Conservation (phyloP, 495 filamentous ascomycete genomes). For the Penicillium chermesinum region DNA sequence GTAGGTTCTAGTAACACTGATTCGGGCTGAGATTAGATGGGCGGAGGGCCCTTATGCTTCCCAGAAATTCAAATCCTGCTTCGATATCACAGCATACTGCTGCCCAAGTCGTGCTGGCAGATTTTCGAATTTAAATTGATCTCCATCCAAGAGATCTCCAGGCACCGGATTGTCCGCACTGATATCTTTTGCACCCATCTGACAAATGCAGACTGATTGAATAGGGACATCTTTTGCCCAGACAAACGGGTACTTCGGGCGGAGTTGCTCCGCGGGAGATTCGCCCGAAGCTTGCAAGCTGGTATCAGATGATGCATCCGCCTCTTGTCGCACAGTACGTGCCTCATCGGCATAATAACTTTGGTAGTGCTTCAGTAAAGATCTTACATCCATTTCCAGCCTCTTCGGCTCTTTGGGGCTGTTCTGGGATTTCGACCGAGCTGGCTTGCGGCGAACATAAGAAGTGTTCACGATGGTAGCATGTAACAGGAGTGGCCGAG, state of each 20-base stretch:
- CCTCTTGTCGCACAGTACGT: constrained; percentile 12
- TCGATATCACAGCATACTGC: constrained; percentile 38
- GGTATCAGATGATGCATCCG: not conserved
- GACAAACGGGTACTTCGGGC: no score
- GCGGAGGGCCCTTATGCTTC: constrained; percentile 25
- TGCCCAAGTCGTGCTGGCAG: constrained; percentile 36
- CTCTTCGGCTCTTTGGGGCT: constrained; percentile 26
- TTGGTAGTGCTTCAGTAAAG: constrained; percentile 24
- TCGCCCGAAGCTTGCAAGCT: not conserved
- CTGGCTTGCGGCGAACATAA: constrained; percentile 53
- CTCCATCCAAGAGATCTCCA: not conserved
- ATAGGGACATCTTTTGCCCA: constrained; percentile 62
- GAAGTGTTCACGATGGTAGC: constrained; percentile 86
- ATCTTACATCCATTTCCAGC: constrained; percentile 38
- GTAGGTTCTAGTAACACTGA: no score
- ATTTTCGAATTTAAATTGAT: not conserved
- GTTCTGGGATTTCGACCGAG: constrained; percentile 8
- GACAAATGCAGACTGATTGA: constrained; percentile 64
- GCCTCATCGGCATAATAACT: constrained; percentile 32
- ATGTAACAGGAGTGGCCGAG: constrained; percentile 68
- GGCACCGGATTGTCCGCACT: constrained; percentile 16
- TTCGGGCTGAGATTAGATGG: no score
- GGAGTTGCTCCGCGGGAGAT: not conserved
- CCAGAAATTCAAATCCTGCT: constrained; percentile 8
- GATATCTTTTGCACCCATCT: constrained; percentile 69